phyloP scores from a whole-genome alignment of 2,329 filamentous ascomycete species.

The Teratosphaeria gauchensis region DNA sequence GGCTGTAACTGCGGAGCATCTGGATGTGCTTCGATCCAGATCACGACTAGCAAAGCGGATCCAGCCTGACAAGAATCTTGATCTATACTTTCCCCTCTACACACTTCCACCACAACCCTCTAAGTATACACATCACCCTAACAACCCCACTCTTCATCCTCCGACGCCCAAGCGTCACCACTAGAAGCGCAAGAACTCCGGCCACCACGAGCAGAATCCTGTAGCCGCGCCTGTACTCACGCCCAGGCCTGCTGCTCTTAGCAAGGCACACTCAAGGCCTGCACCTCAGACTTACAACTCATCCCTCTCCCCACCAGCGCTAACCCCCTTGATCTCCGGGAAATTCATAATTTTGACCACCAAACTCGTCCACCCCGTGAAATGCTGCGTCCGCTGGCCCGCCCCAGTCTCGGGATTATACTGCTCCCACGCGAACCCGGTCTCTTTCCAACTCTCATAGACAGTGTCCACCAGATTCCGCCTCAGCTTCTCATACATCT shows the following conservation, averaged over 20 bases:
- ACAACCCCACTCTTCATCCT: no score
- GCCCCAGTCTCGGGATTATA: constrained; percentile 88
- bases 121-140: not conserved
- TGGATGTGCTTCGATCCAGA: no score
- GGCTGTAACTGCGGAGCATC: no score
- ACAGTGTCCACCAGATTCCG: constrained; percentile 83
- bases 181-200: not conserved
- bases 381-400: constrained; percentile 95
- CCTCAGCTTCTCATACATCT: constrained; percentile 67
- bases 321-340: constrained; percentile 51
- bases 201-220: not conserved
- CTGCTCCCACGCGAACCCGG: constrained; percentile 97
- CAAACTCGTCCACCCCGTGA: constrained; percentile 97
- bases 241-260: not conserved
- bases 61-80: no score
- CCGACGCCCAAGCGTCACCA: not conserved
- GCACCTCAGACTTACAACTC: constrained; percentile 31
- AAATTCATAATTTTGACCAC: constrained; percentile 97
- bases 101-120: not conserved
- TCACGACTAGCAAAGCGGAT: no score
- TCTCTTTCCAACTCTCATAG: constrained; percentile 77
- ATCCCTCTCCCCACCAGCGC: constrained; percentile 30
- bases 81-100: no score
- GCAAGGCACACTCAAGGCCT: not conserved
- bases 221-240: not conserved